A percentile compares a stretch with the other conserved stretches of the same genome.
phyloP scores from a whole-genome alignment of 495 filamentous ascomycete species.

The Achaetomiella virescens region DNA sequence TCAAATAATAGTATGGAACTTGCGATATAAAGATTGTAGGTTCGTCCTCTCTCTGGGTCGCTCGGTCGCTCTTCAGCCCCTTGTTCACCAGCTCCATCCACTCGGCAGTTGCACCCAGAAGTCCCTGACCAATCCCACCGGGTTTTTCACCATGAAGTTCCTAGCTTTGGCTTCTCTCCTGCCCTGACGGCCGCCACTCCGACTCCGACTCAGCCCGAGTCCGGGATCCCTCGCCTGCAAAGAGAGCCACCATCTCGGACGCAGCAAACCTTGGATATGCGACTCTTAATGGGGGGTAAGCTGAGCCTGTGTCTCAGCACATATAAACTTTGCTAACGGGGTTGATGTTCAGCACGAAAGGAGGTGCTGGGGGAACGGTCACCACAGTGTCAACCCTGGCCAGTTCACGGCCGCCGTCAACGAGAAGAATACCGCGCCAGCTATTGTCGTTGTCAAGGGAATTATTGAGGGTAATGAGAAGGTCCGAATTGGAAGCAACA shows the following conservation, averaged over 20 bases:
- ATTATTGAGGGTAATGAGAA: slow-evolving; percentile 39
- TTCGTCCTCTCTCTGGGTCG: too few relatives aligned
- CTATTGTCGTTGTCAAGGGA: slow-evolving; percentile 46
- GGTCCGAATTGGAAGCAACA: slow-evolving; percentile 48
- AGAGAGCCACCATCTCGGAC: slow-evolving; percentile 5
- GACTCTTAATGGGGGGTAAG: slow-evolving; percentile 4
- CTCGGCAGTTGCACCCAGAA: too few relatives aligned
- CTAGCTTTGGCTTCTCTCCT: slow-evolving; percentile 5
- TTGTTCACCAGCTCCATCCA: too few relatives aligned
- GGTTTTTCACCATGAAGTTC: slow-evolving; percentile 2
- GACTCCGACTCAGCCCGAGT: slow-evolving; percentile 1
- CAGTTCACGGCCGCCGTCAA: slow-evolving; percentile 45
- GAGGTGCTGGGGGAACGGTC: slow-evolving; percentile 52
- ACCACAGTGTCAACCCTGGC: slow-evolving; percentile 53
- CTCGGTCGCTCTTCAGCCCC: too few relatives aligned
- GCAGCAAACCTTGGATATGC: slow-evolving; percentile 7
- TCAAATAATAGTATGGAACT: not conserved
- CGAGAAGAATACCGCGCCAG: slow-evolving; percentile 34
- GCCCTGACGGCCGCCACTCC: not conserved
- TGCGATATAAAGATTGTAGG: not conserved
- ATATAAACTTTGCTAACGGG: not conserved
- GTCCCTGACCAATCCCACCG: not conserved
- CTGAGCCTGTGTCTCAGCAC: not conserved
- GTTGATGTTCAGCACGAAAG: slow-evolving; percentile 42
- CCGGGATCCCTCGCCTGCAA: not conserved